Conservation (phyloP, 805 yeast genomes). For the Yamadazyma olivae region DNA sequence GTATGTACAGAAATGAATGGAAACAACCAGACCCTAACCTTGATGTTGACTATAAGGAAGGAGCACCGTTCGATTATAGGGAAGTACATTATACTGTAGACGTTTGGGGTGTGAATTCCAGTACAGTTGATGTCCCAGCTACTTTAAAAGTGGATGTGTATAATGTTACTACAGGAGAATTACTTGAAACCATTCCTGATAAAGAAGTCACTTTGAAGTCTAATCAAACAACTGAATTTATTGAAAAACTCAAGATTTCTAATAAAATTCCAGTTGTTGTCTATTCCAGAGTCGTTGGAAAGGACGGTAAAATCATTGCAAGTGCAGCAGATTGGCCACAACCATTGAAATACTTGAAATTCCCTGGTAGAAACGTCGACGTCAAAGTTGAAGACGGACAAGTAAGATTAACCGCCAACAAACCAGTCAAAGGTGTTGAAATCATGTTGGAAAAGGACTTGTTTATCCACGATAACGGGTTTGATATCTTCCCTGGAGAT, state of each 20-base stretch:
- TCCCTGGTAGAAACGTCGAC: constrained; percentile 23
- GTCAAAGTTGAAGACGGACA: constrained; percentile 20
- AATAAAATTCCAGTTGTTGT: constrained; percentile 15
- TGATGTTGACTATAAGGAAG: constrained; percentile 6
- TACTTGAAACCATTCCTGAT: constrained; percentile 12
- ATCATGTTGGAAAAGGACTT: constrained; percentile 21
- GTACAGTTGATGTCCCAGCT: constrained; percentile 17
- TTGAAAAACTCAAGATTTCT: constrained; percentile 13
- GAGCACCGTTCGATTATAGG: constrained; percentile 23
- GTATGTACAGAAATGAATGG: constrained; percentile 26
- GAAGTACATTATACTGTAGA: constrained; percentile 25
- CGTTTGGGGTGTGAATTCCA: constrained; percentile 40
- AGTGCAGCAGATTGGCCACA: constrained; percentile 50
- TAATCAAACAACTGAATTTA: constrained; percentile 31
- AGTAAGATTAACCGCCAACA: constrained; percentile 25
- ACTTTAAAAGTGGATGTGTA: constrained; percentile 24
- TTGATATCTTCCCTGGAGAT: constrained; percentile 45
- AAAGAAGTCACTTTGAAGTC: constrained; percentile 15
- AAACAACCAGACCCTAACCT: constrained; percentile 5
- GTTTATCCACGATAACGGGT: constrained; percentile 41
- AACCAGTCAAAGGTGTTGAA: constrained; percentile 46
- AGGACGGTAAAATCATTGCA: constrained; percentile 20
- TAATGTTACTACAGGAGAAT: constrained; percentile 29
- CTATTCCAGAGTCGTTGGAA: constrained; percentile 12
- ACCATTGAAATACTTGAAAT: constrained; percentile 38